phyloP scores from a whole-genome alignment of 257 asterid genomes.

The Phtheirospermum japonicum region DNA sequence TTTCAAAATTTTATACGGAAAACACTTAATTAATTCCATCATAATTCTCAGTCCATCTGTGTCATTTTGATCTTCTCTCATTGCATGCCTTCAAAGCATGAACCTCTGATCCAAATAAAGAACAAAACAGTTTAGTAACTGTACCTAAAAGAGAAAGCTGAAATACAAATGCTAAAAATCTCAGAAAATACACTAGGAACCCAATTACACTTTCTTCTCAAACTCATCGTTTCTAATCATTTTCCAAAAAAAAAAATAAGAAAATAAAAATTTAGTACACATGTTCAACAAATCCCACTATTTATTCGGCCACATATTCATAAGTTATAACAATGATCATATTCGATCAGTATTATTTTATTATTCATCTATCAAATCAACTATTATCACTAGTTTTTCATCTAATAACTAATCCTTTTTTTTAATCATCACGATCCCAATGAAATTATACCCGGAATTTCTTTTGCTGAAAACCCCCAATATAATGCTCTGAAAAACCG shows the following conservation, averaged over 20 bases:
- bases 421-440: too few species aligned
- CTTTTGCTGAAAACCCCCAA: too few species aligned
- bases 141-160: not conserved
- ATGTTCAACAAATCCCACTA: not conserved
- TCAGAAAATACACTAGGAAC: not conserved
- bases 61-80: slow-evolving; percentile 44
- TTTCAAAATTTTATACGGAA: not conserved
- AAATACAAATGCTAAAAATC: too few species aligned
- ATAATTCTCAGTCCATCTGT: slow-evolving; percentile 21
- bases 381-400: not conserved
- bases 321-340: too few species aligned
- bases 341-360: too few species aligned
- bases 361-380: not conserved
- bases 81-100: slow-evolving; percentile 68
- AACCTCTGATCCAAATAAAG: slow-evolving; percentile 49
- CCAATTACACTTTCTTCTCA: not conserved
- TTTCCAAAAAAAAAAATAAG: not conserved
- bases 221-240: not conserved
- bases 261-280: too few species aligned
- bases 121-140: not conserved
- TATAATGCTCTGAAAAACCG: too few species aligned
- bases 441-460: too few species aligned
- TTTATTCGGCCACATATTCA: not conserved
- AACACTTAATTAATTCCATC: not conserved
- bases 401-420: not conserved